These are phyloP conservation scores for Pseudevernia furfuracea DNA, from an alignment of 495 filamentous ascomycete genomes.

Conservation along the genomic window DNA sequence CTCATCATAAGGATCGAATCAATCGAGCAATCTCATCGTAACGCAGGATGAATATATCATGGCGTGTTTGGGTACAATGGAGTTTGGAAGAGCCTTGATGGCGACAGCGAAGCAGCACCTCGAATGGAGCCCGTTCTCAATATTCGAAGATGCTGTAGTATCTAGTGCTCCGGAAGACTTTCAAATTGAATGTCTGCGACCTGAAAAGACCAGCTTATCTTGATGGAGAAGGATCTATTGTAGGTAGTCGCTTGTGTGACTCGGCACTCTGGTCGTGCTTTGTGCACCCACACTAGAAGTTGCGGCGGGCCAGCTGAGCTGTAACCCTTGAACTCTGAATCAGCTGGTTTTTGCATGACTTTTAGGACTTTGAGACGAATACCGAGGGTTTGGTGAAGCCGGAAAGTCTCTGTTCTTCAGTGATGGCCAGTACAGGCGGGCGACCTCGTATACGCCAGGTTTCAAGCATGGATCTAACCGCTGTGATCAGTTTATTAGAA, in stretches of 20 bases:
- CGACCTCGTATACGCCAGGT: neutral
- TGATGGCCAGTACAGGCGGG: neutral
- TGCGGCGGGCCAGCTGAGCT: neutral
- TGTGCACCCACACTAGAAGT: neutral
- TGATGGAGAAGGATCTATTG: no score
- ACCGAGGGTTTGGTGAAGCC: neutral
- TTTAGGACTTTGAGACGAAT: neutral
- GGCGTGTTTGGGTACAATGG: neutral
- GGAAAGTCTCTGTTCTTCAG: neutral
- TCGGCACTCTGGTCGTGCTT: neutral
- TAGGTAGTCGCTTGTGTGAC: no score
- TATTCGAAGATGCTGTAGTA: neutral
- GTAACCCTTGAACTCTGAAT: neutral
- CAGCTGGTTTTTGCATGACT: fast-evolving
- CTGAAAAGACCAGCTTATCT: neutral
- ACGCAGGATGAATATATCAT: neutral
- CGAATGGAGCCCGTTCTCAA: neutral
- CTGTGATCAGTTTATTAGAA: neutral
- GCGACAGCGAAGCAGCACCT: neutral
- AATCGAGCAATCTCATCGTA: neutral
- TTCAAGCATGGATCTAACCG: neutral
- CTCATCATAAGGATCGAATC: neutral
- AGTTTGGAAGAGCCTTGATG: neutral
- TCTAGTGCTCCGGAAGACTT: no score
- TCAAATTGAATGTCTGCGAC: neutral